These are phyloP conservation scores for Brettanomyces anomalus DNA, from an alignment of 805 yeast species.

Conservation along the genomic window DNA sequence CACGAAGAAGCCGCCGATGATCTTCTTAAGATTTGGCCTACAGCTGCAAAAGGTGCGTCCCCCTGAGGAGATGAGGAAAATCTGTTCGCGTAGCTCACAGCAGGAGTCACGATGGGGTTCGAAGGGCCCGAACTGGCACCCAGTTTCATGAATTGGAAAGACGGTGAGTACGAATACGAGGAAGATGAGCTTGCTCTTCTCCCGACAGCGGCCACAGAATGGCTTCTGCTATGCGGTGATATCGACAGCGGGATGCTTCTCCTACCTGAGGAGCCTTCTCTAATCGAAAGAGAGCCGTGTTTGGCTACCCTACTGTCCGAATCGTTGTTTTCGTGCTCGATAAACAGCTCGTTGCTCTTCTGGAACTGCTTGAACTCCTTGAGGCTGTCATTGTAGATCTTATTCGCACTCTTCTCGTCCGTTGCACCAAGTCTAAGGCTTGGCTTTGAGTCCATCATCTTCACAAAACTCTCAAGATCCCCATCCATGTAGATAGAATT, in stretches of 20 bases:
- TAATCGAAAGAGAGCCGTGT: too few species aligned
- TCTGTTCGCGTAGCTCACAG: conserved; percentile 13
- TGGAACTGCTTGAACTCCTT: conserved; percentile 21
- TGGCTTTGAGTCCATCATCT: conserved; percentile 28
- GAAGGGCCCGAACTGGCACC: conserved; percentile 8
- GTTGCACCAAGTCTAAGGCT: conserved; percentile 20
- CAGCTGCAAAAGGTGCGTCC: background rate
- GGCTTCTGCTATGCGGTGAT: background rate
- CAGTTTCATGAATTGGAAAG: conserved; percentile 14
- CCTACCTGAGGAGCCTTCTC: too few species aligned
- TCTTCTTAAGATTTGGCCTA: conserved; percentile 1
- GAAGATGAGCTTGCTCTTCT: conserved; percentile 7
- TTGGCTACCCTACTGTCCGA: too few species aligned
- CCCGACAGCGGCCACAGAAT: conserved; percentile 3
- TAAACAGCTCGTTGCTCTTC: conserved; percentile 19
- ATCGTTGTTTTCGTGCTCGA: background rate
- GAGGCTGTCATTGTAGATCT: conserved; percentile 20
- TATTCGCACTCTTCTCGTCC: conserved; percentile 12
- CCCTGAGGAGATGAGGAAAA: conserved; percentile 4
- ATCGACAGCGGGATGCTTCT: too few species aligned
- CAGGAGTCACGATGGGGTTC: conserved; percentile 17
- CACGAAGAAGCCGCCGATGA: conserved; percentile 4
- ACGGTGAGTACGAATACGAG: conserved; percentile 16
- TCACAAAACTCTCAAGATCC: conserved; percentile 26
- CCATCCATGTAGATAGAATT: conserved; percentile 23